Evolutionary conservation across 352 stramenopile genomes (phyloP).

Genomic region (Blastocystis hominis): DNA sequence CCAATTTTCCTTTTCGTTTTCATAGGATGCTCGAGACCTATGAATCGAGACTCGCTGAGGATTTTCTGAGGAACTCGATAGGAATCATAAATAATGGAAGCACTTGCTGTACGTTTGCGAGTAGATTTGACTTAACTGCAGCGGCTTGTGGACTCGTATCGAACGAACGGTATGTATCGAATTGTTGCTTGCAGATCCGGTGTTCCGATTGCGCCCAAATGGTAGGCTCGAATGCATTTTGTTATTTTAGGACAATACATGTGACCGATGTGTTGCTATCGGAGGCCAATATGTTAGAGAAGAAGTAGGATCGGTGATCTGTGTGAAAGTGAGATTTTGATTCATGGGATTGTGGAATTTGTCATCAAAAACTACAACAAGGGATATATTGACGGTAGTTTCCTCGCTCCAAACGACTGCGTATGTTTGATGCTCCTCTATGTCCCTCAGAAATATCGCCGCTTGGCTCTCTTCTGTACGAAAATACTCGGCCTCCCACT

Average conservation of each 20-base stretch:
- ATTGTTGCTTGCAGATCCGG: slow-evolving; percentile 8
- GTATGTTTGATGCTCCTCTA: not conserved
- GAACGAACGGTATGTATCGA: not conserved
- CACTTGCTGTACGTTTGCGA: not conserved
- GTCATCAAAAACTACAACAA: not conserved
- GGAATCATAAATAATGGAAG: not conserved
- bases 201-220: not conserved
- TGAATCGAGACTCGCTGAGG: not conserved
- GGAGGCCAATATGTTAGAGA: slow-evolving; percentile 3
- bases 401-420: not conserved
- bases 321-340: slow-evolving; percentile 8
- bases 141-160: not conserved
- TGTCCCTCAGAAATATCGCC: not conserved
- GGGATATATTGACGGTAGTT: not conserved
- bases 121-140: not conserved
- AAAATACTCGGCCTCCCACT: not conserved
- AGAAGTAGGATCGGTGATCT: not conserved
- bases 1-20: not conserved
- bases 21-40: not conserved
- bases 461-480: slow-evolving; percentile 18
- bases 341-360: not conserved
- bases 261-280: not conserved
- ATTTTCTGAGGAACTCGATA: not conserved
- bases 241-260: not conserved
- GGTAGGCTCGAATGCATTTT: not conserved